Evolutionary conservation across 75 land plant species (phyloP).

Genomic region (Cunninghamia lanceolata): DNA sequence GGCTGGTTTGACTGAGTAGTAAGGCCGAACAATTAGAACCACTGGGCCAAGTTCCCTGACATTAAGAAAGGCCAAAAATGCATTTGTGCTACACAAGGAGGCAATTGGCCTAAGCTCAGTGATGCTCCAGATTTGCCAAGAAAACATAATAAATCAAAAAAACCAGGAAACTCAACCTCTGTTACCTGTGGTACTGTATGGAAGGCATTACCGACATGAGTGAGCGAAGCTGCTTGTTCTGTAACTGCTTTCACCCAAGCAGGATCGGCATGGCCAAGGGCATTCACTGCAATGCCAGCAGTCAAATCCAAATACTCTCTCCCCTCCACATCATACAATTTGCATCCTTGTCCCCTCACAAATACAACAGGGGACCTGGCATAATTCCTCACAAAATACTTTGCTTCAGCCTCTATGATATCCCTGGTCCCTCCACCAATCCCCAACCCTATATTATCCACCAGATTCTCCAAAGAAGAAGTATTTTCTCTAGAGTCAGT

Average conservation of each 20-base stretch:
- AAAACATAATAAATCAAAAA: background rate
- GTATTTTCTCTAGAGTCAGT: background rate
- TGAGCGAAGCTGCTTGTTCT: conserved; percentile 62
- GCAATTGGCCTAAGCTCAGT: too few relatives aligned
- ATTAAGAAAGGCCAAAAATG: too few relatives aligned
- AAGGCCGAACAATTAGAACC: too few relatives aligned
- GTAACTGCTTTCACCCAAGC: conserved; percentile 71
- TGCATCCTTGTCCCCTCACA: conserved; percentile 75
- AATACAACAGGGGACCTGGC: conserved; percentile 73
- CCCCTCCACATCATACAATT: conserved; percentile 78
- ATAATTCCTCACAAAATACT: conserved; percentile 66
- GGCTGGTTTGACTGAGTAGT: too few relatives aligned
- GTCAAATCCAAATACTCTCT: conserved; percentile 87
- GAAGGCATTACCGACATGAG: conserved; percentile 86
- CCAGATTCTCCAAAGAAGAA: background rate
- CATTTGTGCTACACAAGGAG: too few relatives aligned
- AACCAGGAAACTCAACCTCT: background rate
- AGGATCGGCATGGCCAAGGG: conserved; percentile 77
- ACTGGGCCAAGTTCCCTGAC: too few relatives aligned
- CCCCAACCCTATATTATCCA: background rate
- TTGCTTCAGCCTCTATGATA: conserved; percentile 59
- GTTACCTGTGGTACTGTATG: conserved; percentile 76
- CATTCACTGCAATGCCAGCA: conserved; percentile 93
- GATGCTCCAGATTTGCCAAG: too few relatives aligned
- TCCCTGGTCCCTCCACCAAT: conserved; percentile 23